Conservation (phyloP, 1,284 basidiomycete species). For the Irpex sp. region DNA sequence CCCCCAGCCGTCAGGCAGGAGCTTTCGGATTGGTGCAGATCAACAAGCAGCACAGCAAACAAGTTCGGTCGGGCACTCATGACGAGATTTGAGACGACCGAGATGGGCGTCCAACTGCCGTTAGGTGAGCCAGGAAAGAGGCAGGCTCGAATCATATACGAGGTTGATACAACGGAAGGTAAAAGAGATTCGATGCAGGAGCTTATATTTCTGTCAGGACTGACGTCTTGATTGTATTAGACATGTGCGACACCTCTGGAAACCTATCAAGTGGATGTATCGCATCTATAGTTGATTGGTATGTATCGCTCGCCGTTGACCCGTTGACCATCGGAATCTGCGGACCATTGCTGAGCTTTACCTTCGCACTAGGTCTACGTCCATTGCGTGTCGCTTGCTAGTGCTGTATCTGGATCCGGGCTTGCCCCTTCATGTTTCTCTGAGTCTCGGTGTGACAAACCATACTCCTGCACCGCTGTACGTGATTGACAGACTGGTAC, state of each 20-base stretch:
- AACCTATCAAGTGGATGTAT: constrained; percentile 15
- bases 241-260: constrained; percentile 13
- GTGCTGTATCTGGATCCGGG: background rate
- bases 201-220: too few relatives aligned
- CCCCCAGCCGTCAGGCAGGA: too few relatives aligned
- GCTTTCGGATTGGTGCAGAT: background rate
- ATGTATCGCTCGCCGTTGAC: background rate
- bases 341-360: background rate
- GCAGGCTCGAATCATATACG: too few relatives aligned
- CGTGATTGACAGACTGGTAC: background rate
- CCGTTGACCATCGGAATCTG: background rate
- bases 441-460: constrained; percentile 6
- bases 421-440: constrained; percentile 2
- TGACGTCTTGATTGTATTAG: background rate
- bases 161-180: too few relatives aligned
- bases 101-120: background rate
- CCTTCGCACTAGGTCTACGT: constrained; percentile 1
- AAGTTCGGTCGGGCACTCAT: too few relatives aligned
- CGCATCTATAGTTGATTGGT: constrained; percentile 15
- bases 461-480: constrained; percentile 14
- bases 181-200: too few relatives aligned
- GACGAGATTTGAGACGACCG: too few relatives aligned
- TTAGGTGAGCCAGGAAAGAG: background rate
- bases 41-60: background rate
- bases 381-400: constrained; percentile 1